Conservation (phyloP, 306 rosid genomes). For the Cucurbita maxima region DNA sequence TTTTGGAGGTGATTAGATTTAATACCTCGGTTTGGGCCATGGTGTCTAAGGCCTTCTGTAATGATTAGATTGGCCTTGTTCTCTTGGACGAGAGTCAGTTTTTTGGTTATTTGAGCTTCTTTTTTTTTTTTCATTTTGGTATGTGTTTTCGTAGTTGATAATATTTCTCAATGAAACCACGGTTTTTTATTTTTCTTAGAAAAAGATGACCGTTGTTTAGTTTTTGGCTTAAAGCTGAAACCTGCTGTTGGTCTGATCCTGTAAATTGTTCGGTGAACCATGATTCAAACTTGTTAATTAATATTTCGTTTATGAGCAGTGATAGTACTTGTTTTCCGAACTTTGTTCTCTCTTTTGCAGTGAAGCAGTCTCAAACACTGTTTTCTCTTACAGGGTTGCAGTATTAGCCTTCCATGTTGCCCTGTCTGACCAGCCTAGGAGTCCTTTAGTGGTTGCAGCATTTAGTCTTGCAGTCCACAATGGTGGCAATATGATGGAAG, state of each 20-base stretch:
- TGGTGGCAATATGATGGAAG: constrained; percentile 67
- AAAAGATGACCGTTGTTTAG: neutral
- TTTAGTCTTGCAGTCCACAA: constrained; percentile 64
- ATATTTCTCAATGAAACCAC: too few species aligned
- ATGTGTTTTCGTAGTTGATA: too few species aligned
- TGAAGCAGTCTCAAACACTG: constrained; percentile 13
- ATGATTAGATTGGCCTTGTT: neutral
- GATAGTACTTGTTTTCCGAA: neutral
- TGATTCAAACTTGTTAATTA: neutral
- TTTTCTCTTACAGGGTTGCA: constrained; percentile 56
- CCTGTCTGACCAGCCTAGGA: constrained; percentile 51
- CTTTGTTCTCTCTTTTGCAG: neutral
- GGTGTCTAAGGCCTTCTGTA: neutral
- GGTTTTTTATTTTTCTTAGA: too few species aligned
- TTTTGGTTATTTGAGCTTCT: too few species aligned
- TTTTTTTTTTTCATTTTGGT: too few species aligned
- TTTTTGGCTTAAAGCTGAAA: neutral
- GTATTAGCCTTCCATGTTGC: constrained; percentile 72
- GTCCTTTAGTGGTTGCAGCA: constrained; percentile 59
- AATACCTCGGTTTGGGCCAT: neutral
- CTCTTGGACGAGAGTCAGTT: neutral
- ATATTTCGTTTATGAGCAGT: neutral
- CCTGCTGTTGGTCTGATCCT: neutral
- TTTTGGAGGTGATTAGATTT: neutral
- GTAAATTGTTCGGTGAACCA: neutral